These are phyloP conservation scores for Sporopachydermia cereana DNA, from an alignment of 1,139 yeast genomes.

Conservation along the genomic window DNA sequence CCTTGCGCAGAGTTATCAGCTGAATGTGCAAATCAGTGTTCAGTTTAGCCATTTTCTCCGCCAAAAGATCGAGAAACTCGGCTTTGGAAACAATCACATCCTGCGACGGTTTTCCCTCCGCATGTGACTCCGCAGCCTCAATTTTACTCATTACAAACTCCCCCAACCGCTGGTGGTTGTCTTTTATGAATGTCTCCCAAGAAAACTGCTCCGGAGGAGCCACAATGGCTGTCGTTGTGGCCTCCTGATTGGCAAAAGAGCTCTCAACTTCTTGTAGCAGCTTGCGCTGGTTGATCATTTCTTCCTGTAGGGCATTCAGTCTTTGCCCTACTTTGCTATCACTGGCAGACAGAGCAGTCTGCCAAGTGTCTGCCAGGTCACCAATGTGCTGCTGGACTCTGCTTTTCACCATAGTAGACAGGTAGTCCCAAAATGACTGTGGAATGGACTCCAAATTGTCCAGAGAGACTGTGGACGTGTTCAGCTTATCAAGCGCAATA, in stretches of 20 bases:
- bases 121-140: not conserved
- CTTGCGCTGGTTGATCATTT: not conserved
- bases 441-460: not conserved
- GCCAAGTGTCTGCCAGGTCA: not conserved
- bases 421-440: slow-evolving; percentile 2
- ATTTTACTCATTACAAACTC: not conserved
- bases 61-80: slow-evolving; percentile 2
- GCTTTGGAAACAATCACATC: not conserved
- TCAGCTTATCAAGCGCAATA: not conserved
- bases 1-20: not conserved
- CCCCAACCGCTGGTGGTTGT: not conserved
- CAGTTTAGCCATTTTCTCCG: not conserved
- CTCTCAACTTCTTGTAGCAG: not conserved
- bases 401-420: not conserved
- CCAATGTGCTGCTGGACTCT: not conserved
- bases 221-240: not conserved
- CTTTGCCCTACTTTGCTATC: not conserved
- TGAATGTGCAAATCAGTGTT: slow-evolving; percentile 4
- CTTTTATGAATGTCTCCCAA: slow-evolving; percentile 3
- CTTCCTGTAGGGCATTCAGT: not conserved
- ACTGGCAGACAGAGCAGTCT: not conserved
- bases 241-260: not conserved
- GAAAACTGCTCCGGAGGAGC: not conserved
- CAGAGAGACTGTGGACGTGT: not conserved
- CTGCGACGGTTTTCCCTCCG: not conserved